Conservation (phyloP, 2,329 filamentous ascomycete genomes). For the Colletotrichum magnum region DNA sequence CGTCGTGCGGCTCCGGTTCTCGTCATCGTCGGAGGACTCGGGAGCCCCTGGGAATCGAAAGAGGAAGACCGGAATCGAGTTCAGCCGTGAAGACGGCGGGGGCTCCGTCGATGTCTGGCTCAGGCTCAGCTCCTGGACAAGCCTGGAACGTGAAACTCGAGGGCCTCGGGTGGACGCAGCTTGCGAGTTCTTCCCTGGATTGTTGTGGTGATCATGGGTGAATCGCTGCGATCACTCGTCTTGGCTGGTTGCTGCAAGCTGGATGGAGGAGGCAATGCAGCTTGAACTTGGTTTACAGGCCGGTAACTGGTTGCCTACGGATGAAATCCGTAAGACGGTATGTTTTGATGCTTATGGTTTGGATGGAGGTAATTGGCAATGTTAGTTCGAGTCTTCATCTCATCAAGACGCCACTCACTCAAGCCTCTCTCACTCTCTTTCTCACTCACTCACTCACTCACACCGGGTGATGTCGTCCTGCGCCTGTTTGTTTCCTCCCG, state of each 20-base stretch:
- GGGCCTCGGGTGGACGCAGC: background rate
- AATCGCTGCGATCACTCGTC: background rate
- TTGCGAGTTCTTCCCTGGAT: background rate
- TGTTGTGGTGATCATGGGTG: constrained; percentile 15
- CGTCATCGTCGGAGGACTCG: background rate
- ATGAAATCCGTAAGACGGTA: too few relatives aligned
- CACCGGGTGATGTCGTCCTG: background rate
- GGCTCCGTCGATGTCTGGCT: background rate
- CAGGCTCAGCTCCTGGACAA: constrained; percentile 1
- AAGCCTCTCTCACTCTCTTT: too few relatives aligned
- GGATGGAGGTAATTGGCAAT: too few relatives aligned
- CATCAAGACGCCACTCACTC: too few relatives aligned
- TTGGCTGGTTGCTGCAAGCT: background rate
- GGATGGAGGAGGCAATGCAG: background rate
- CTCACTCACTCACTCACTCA: too few relatives aligned
- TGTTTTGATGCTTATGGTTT: too few relatives aligned
- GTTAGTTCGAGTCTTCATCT: too few relatives aligned
- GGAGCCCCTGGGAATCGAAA: constrained; percentile 17
- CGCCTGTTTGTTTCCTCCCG: constrained; percentile 18
- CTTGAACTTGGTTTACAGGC: background rate
- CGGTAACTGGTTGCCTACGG: background rate
- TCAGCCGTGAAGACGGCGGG: constrained; percentile 13
- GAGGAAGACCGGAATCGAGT: constrained; percentile 25
- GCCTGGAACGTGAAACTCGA: constrained; percentile 28
- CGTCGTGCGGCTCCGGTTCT: background rate